Base-by-base conservation (phyloP, 139 green algal genomes). In the Chlorella sorokiniana region DNA sequence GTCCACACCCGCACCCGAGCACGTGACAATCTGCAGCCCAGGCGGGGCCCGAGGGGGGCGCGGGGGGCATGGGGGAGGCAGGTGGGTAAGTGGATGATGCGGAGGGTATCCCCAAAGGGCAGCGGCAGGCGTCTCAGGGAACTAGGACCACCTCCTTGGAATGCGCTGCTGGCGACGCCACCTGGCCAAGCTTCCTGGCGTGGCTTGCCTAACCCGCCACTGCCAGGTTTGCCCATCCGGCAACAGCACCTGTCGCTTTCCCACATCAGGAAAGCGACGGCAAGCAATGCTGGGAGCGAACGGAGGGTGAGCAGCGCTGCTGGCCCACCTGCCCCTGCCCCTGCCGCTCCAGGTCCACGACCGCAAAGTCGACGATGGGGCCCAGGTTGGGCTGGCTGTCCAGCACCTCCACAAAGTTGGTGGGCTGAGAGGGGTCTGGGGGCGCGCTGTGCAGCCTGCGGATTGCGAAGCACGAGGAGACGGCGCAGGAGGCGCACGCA, bases 311-410 rank as follows among this genome's bases (percentile, higher is more conserved):
- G n/a, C n/a, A n/a, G n/a, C n/a, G n/a, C 63, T 4, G 29, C 63
- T 8, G 9, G 27, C 52, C 5, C 79, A 84, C 91, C 90, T 98
- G 95, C 0, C 95, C 95, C 87, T 99, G 96, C 2, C 96, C 95
- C 84, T 98, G 95, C 29, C 95, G 84, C 79, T 99, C 96, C 72
- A 98, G 84, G 81, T 99, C 96, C 76, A 98, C 91, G 20, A 99
- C 94, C 25, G 51, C 89, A 76, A 99, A 96, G 88, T 99, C 96
- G 16, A 98, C 86, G 62, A 99, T 98, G 54, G 96, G 96, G 0
- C 95, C 96, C 73, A 99, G 86, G 85, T 97, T 98, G 59, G 90
- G 88, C 82, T 94, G 97, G 11, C 64, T 89, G 23, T 99, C 95
- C 59, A 99, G 72, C 51, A 98, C 86, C 90, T 99, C 90, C 18